Base-by-base conservation (phyloP, 495 filamentous ascomycete genomes). In the Hypoxylon cercidicola region DNA sequence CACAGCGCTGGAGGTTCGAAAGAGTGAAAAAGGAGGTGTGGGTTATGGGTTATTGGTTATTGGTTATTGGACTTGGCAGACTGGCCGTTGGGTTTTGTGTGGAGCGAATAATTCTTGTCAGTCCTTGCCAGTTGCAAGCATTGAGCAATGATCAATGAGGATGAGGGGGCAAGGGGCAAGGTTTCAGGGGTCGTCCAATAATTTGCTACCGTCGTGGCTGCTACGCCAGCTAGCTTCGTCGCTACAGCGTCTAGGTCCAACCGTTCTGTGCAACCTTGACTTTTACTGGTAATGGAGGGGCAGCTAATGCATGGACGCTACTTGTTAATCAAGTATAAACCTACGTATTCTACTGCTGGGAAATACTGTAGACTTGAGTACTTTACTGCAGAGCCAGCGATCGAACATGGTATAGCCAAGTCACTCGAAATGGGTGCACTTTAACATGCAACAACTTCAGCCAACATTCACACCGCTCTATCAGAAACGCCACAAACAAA, bases 1-100 rank as follows among this genome's bases (percentile, higher is more conserved):
- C 72, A 66, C 72, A 70, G 70, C 69, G 72, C 70, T 55, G 47
- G 25, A 44, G 30, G 28, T 48, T 61, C n/a, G 58, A 61, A 67
- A 52, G 46, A 55, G 30, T 59, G 39, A 66, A 66, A 69, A 69
- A 66, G 66, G 65, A 68, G 65, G 65, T 68, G 65, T 64, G 65
- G 58, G 58, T 50, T 58, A 11, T 21, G 13, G 9, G 7, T 34
- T 34, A n/a, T n/a, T n/a, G n/a, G n/a, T n/a, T n/a, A n/a, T n/a
- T n/a, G n/a, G n/a, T n/a, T n/a, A n/a, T n/a, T n/a, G n/a, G n/a
- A n/a, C n/a, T n/a, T n/a, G n/a, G n/a, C n/a, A 11, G 25, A 30
- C 21, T 2, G 19, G 49, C 18, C 23, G 55, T 55, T 53, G 60
- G 44, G 63, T 68, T 68, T 68, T 68, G 59, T 62, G 59, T 63